Conservation (phyloP, 257 asterid species). For the Handroanthus guayacan region DNA sequence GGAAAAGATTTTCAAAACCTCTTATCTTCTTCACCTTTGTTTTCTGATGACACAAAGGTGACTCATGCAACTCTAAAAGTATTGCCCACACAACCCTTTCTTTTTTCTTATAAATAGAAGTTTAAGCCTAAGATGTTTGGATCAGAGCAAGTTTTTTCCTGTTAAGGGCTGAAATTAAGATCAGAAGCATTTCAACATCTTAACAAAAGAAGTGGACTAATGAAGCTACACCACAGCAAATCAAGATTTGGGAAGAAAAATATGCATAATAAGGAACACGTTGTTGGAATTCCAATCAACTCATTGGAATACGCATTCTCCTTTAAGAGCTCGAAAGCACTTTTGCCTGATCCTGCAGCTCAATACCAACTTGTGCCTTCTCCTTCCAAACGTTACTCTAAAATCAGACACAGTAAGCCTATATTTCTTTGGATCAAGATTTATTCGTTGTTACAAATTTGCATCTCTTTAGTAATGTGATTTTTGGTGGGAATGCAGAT, state of each 20-base stretch:
- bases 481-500: constrained; percentile 41
- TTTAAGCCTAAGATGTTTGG: background rate
- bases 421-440: background rate
- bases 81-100: background rate
- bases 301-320: constrained; percentile 25
- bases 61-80: background rate
- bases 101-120: constrained; percentile 3
- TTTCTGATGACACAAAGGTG: constrained; percentile 2
- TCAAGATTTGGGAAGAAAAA: constrained; percentile 14
- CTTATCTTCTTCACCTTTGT: constrained; percentile 23
- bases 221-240: constrained; percentile 25
- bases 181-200: no score
- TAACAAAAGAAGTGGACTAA: background rate
- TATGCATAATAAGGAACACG: constrained; percentile 3
- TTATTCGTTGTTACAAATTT: background rate
- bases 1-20: no score
- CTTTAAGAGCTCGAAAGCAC: constrained; percentile 11
- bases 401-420: constrained; percentile 22
- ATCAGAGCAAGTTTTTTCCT: background rate
- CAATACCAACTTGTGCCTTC: constrained; percentile 31
- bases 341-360: constrained; percentile 31
- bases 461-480: constrained; percentile 5
- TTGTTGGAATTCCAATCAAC: constrained; percentile 26
- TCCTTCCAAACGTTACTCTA: constrained; percentile 25
- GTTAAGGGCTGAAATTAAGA: no score